Percentiles rank a stretch among this genome's conserved stretches.
These are phyloP conservation scores for Dactylellina sp. DNA, from an alignment of 2,329 filamentous ascomycete species.

Conservation along the genomic window DNA sequence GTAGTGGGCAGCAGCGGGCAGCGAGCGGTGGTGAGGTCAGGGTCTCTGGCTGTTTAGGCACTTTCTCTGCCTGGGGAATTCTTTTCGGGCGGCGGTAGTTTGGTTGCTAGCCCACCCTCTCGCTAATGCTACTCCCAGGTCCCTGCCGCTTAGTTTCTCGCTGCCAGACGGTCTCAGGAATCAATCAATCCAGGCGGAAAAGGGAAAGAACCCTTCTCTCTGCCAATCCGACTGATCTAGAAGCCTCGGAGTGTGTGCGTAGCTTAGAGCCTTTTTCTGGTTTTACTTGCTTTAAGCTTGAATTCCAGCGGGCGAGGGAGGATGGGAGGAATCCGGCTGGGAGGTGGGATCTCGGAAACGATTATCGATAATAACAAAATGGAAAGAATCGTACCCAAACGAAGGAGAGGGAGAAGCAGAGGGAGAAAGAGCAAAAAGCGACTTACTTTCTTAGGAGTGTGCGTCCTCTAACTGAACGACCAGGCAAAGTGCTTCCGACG, in stretches of 20 bases:
- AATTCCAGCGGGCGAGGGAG: neutral
- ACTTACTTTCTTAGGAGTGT: neutral
- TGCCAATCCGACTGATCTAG: no score
- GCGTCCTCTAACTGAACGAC: no score
- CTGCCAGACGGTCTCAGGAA: constrained; percentile 16
- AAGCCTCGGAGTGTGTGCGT: no score
- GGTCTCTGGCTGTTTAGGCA: no score
- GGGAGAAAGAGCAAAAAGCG: neutral
- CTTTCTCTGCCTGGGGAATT: constrained; percentile 23
- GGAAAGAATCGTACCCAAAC: neutral
- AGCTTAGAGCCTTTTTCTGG: no score
- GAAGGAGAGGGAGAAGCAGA: neutral
- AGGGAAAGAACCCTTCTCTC: constrained; percentile 1
- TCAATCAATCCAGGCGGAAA: constrained; percentile 1
- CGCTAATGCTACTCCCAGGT: neutral
- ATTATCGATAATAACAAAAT: constrained; percentile 9
- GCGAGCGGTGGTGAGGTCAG: constrained; percentile 18
- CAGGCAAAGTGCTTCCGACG: constrained; percentile 39
- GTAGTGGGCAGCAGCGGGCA: no score
- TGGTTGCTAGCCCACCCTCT: constrained; percentile 16
- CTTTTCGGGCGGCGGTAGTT: constrained; percentile 24
- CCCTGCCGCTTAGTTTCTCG: no score
- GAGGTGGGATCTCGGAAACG: neutral
- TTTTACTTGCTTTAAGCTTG: neutral
- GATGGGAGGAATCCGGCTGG: neutral